Evolutionary conservation across 2,329 filamentous ascomycete species (phyloP), one percentile per base, ranked within the genome.

Genomic region (Stachybotrys chartarum): DNA sequence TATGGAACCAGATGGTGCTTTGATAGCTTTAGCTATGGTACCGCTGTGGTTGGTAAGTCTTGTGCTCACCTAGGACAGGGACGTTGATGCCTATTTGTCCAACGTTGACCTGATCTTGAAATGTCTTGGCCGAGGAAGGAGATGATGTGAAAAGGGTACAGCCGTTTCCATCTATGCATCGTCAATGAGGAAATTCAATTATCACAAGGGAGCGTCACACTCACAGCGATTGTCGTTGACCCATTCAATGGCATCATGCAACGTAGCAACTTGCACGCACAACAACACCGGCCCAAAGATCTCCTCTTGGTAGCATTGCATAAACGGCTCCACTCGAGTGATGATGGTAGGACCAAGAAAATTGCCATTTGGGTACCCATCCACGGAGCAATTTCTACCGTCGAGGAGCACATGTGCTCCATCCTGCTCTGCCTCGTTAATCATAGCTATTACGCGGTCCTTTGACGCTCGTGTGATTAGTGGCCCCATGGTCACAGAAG

Each of bases 161-260:
- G 3, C 61, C 63, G 47, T 64, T 65, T 11, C 63, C 63, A 52
- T 64, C 57, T 56, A 24, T 35, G 39, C 1, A 47, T 10, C 18
- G 17, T 18, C 11, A 24, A 24, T 24, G 6, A 52, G 10, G 16
- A 31, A 48, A 30, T 6, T 12, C 8, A 5, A n/a, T 7, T 44
- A 10, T 42, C 31, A 8, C 30, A 12, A 14, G n/a, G 18, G 6
- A 6, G 46, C 39, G 6, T 30, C 24, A 32, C 24, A 53, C 53
- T 50, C 35, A 57, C 55, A 62, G 42, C 55, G 31, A 32, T 62
- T 63, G 58, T 80, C 57, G 54, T 68, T 68, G 4, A 65, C 63
- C 46, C 62, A 39, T 11, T 56, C 54, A 10, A 68, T 56, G 3
- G 66, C 66, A 42, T 67, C 62, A 12, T 62, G 58, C 51, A 67